Evolutionary conservation across 2,329 filamentous ascomycete species (phyloP), one percentile per base, ranked within the genome.

Genomic region (Phyllosticta citriasiana): DNA sequence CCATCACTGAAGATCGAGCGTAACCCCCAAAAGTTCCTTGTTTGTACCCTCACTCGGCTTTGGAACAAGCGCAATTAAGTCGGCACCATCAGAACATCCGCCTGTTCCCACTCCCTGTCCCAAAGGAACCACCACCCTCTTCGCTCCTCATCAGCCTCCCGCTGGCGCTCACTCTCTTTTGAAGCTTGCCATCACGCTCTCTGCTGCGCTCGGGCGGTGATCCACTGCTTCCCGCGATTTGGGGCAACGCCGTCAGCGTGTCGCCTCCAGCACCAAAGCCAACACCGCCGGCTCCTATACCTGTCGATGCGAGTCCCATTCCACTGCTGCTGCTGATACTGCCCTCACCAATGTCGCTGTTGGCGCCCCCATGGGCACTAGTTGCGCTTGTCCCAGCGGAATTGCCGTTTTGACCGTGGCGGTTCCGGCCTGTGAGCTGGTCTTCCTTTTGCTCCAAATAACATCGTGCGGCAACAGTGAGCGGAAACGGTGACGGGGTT

Each of bases 391-490:
- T 59, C 33, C 51, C 35, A 50, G 51, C 16, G 19, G 50, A 60
- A 10, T 40, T 60, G 30, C 54, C 57, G 6, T 57, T 59, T 19
- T 59, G 56, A 14, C 40, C 40, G 30, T 35, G 27, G 22, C 55
- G 53, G 14, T 54, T 14, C 50, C 59, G 55, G 59, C 78, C 78
- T 5, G 74, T 66, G 26, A 72, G 71, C 64, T 78, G 78, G 51
- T 79, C 77, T n/a, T 72, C 72, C 66, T 85, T 96, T 75, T 91
- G 86, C 66, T 96, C 91, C 55, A 97, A 79, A 68, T 97, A 99
- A 35, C 88, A 74, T 69, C 89, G 87, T 2, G 94, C 93, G 55
- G 87, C 87, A 9, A 84, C 80, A 63, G 90, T 91, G 10, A 99
- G 81, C 0, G 91, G 91, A 66, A 97, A 92, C 0, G 90, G 88